Conservation (phyloP, 345 rosid genomes). For the Brassica cretica region DNA sequence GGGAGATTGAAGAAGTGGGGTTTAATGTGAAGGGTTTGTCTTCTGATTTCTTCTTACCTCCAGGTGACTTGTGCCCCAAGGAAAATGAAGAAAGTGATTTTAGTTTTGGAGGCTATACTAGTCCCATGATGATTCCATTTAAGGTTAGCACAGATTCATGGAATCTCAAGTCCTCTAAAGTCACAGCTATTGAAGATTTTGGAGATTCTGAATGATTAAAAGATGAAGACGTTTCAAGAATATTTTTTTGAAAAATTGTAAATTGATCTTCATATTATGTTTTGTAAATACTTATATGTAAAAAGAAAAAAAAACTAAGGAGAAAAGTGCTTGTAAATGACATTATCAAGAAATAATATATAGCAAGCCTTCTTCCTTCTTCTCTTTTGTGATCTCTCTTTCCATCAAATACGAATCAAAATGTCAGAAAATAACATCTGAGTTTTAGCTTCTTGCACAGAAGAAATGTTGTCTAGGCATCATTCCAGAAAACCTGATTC, state of each 20-base stretch:
- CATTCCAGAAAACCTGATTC: slow-evolving; percentile 51
- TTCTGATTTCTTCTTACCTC: slow-evolving; percentile 84
- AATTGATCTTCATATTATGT: slow-evolving; percentile 32
- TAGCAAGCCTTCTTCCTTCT: slow-evolving; percentile 42
- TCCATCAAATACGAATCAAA: slow-evolving; percentile 7
- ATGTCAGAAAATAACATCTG: slow-evolving; percentile 18
- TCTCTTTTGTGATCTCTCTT: slow-evolving; percentile 3
- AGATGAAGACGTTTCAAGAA: slow-evolving; percentile 36
- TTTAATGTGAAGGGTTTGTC: slow-evolving; percentile 84
- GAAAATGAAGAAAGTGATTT: slow-evolving; percentile 49
- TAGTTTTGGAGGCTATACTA: slow-evolving; percentile 26
- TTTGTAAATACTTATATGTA: slow-evolving; percentile 26
- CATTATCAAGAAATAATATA: slow-evolving; percentile 7
- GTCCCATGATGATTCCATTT: slow-evolving; percentile 44
- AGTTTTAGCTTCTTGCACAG: slow-evolving; percentile 53
- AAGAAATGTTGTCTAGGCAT: slow-evolving; percentile 48
- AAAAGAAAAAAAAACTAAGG: not conserved
- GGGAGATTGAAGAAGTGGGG: slow-evolving; percentile 91
- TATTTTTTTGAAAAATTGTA: slow-evolving; percentile 29
- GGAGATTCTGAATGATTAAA: slow-evolving; percentile 35
- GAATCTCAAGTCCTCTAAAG: slow-evolving; percentile 55
- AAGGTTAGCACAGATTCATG: slow-evolving; percentile 46
- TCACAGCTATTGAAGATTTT: slow-evolving; percentile 62
- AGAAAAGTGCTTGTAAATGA: slow-evolving; percentile 42
- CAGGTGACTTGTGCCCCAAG: slow-evolving; percentile 65